Conservation (phyloP, 2,329 filamentous ascomycete species). For the Coniochaeta pulveracea region DNA sequence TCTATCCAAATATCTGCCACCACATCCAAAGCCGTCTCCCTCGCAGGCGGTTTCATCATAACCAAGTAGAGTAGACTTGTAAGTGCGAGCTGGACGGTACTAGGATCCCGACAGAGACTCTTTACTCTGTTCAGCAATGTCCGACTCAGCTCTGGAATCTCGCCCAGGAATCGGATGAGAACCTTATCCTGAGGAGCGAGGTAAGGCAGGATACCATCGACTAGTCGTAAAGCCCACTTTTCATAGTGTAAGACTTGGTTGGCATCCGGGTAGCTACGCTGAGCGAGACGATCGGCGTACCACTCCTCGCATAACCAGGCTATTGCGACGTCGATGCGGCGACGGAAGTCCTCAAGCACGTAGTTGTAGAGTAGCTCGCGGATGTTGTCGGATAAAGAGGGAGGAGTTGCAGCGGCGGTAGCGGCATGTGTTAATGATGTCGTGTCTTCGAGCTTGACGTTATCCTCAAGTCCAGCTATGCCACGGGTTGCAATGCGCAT, state of each 20-base stretch:
- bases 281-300: conserved; percentile 68
- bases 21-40: conserved; percentile 51
- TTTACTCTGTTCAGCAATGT: conserved; percentile 65
- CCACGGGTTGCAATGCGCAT: conserved; percentile 76
- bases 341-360: conserved; percentile 83
- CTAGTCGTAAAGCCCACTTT: conserved; percentile 65
- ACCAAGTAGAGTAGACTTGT: conserved; percentile 56
- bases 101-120: conserved; percentile 53
- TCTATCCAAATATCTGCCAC: conserved; percentile 57
- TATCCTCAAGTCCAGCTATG: conserved; percentile 55
- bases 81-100: conserved; percentile 50
- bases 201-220: conserved; percentile 84
- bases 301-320: conserved; percentile 96
- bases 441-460: conserved; percentile 47
- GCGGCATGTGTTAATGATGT: neutral
- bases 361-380: conserved; percentile 75
- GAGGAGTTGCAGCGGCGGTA: conserved; percentile 13
- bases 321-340: conserved; percentile 79
- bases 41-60: conserved; percentile 55
- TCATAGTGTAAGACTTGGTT: conserved; percentile 59
- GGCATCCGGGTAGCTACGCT: conserved; percentile 23
- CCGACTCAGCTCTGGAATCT: conserved; percentile 70
- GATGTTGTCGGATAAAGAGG: conserved; percentile 55
- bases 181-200: conserved; percentile 86
- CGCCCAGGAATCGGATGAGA: conserved; percentile 80